Conservation (phyloP, 106 monocot genomes). For the Hemerocallis citrina region DNA sequence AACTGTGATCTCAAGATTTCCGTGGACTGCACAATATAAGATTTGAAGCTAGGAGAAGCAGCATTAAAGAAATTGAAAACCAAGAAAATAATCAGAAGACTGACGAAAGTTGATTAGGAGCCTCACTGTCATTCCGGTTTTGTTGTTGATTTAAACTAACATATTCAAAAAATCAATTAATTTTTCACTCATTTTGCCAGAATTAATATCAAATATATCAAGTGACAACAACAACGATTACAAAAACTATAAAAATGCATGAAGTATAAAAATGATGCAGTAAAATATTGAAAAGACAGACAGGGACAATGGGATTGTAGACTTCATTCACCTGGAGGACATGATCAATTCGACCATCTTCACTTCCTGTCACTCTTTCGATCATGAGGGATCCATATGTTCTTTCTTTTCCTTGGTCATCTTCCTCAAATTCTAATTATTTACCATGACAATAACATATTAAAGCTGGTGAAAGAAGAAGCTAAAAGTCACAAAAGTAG, state of each 20-base stretch:
- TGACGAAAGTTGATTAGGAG: no score
- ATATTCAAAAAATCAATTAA: neutral
- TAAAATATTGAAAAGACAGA: neutral
- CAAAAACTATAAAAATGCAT: no score
- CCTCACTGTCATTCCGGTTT: neutral
- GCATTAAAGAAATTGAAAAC: no score
- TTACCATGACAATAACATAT: neutral
- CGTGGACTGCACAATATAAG: no score
- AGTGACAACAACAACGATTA: neutral
- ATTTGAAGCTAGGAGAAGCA: no score
- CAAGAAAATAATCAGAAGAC: no score
- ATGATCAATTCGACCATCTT: conserved; percentile 72
- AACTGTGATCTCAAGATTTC: no score
- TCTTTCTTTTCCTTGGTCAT: conserved; percentile 27
- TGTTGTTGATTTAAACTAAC: neutral
- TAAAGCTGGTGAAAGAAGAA: neutral
- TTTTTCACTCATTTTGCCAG: neutral
- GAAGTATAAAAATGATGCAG: neutral
- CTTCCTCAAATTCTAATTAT: conserved; percentile 23
- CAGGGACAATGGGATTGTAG: no score
- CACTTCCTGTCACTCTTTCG: conserved; percentile 60
- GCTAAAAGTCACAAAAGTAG: neutral
- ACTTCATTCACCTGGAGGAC: conserved; percentile 63
- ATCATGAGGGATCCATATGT: conserved; percentile 80
- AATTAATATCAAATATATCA: neutral